Evolutionary conservation across 495 filamentous ascomycete genomes (phyloP).

Genomic region (Penicillium paradoxum): DNA sequence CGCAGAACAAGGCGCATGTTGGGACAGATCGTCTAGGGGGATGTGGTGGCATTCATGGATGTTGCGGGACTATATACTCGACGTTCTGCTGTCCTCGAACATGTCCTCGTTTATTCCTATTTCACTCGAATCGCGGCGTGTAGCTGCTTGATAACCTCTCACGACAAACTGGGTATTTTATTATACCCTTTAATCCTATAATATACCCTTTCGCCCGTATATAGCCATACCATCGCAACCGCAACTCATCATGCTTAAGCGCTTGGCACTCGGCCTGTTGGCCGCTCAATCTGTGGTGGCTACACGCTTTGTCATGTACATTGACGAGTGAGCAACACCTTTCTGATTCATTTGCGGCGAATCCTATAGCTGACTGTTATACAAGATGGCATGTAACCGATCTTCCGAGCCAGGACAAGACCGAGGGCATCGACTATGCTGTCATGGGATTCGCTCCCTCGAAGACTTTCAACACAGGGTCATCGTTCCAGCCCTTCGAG

Average conservation of each 20-base stretch:
- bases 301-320: constrained; percentile 36
- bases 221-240: neutral
- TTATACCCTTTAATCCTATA: neutral
- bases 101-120: neutral
- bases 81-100: neutral
- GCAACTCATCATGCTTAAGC: constrained; percentile 26
- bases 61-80: neutral
- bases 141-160: neutral
- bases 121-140: neutral
- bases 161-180: neutral
- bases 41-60: constrained; percentile 1
- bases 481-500: constrained; percentile 55
- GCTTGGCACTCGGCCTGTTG: constrained; percentile 28
- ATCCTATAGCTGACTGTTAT: neutral
- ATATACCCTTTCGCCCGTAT: neutral
- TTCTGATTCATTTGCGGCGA: neutral
- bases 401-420: constrained; percentile 25
- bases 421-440: constrained; percentile 47
- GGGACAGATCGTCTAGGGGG: constrained; percentile 2
- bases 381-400: constrained; percentile 29
- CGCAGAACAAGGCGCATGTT: neutral
- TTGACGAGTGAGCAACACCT: constrained; percentile 30
- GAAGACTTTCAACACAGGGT: constrained; percentile 52
- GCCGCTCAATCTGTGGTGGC: constrained; percentile 28
- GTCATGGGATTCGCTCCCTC: constrained; percentile 64